Percentiles rank a stretch among this genome's conserved stretches.
These are phyloP conservation scores for Chlamydomonas asymmetrica DNA, from an alignment of 139 green algal genomes.

Conservation along the genomic window DNA sequence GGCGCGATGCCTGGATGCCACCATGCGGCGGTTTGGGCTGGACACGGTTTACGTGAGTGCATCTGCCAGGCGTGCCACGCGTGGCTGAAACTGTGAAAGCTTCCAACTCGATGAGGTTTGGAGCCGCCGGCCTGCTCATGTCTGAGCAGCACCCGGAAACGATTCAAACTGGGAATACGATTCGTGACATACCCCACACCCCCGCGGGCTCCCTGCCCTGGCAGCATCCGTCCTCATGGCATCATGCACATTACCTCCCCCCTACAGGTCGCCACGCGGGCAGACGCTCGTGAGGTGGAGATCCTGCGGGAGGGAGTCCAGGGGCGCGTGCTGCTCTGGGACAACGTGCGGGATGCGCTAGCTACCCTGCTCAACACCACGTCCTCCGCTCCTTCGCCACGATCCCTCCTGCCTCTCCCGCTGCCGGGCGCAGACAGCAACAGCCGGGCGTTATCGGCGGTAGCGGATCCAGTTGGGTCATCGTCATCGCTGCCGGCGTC, in stretches of 20 bases:
- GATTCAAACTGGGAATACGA: no score
- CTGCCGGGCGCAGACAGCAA: background rate
- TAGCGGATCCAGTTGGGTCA: background rate
- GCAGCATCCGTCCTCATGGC: no score
- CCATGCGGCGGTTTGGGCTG: background rate
- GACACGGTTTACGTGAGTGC: conserved; percentile 19
- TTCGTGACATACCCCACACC: no score
- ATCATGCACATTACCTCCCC: no score
- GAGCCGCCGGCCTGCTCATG: no score
- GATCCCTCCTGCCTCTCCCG: no score
- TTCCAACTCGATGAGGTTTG: no score
- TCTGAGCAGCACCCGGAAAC: no score
- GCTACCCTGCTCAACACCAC: conserved; percentile 5
- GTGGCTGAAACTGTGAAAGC: no score
- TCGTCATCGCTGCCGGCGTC: background rate
- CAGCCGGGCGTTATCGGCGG: background rate
- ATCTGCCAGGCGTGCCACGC: no score
- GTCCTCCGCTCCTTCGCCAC: no score
- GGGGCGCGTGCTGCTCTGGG: conserved; percentile 23
- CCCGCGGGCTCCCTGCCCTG: no score
- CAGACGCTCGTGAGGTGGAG: conserved; percentile 9
- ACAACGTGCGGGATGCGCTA: conserved; percentile 8
- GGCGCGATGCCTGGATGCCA: conserved; percentile 1
- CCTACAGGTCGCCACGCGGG: conserved; percentile 20
- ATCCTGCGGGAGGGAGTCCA: conserved; percentile 14